Evolutionary conservation across 2,329 filamentous ascomycete genomes (phyloP).

Genomic region (Arthrobotrys musiformis): DNA sequence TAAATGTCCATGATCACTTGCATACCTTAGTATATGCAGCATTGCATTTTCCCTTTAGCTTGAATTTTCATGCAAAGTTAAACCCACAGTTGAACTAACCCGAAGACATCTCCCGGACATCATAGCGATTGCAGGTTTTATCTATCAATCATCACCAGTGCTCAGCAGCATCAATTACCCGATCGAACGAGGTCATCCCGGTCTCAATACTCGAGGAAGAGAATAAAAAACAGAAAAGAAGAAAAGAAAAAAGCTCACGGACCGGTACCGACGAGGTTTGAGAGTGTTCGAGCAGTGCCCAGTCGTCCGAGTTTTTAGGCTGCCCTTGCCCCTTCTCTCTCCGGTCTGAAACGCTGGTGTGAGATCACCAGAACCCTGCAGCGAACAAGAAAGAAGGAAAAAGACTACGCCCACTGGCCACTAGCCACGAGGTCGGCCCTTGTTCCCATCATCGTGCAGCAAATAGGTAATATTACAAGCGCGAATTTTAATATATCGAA

Average conservation of each 20-base stretch:
- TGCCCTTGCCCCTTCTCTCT: conserved; percentile 11
- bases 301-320: conserved; percentile 27
- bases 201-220: not conserved
- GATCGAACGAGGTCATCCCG: conserved; percentile 36
- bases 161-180: conserved; percentile 28
- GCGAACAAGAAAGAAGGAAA: conserved; percentile 25
- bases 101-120: conserved; percentile 1
- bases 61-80: not conserved
- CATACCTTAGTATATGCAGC: conserved; percentile 1
- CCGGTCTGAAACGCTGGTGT: conserved; percentile 54
- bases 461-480: not conserved
- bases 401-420: not conserved
- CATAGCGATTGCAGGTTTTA: not conserved
- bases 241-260: conserved; percentile 8
- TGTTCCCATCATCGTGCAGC: conserved; percentile 33
- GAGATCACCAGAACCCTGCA: conserved; percentile 53
- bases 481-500: conserved; percentile 27
- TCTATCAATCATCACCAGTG: not conserved
- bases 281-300: conserved; percentile 19
- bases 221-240: not conserved
- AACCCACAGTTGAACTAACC: not conserved
- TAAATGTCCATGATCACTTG: conserved; percentile 13
- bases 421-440: conserved; percentile 35
- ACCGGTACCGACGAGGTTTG: conserved; percentile 37
- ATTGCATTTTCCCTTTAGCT: not conserved